phyloP scores from a whole-genome alignment of 2,329 filamentous ascomycete genomes.

The Leptographium wingfieldii region DNA sequence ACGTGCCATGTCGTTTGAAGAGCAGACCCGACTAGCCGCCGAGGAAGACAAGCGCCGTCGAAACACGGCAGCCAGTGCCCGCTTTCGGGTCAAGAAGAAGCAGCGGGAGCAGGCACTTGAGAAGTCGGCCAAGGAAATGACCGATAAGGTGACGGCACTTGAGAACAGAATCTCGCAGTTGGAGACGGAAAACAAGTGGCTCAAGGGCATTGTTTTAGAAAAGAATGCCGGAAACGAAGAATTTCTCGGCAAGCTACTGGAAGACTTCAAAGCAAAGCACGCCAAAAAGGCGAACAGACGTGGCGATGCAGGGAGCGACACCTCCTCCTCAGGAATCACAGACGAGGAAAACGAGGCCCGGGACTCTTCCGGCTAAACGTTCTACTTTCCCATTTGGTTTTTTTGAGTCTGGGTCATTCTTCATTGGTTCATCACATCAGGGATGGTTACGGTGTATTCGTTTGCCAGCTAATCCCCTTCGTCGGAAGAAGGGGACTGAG shows the following conservation, averaged over 20 bases:
- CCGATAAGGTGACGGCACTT: slow-evolving; percentile 61
- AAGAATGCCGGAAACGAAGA: slow-evolving; percentile 56
- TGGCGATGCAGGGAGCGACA: slow-evolving; percentile 15
- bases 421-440: no score
- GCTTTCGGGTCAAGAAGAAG: slow-evolving; percentile 94
- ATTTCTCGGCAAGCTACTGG: slow-evolving; percentile 36
- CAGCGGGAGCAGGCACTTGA: slow-evolving; percentile 80
- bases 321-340: slow-evolving; percentile 14
- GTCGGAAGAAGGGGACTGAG: not conserved
- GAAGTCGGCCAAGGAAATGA: slow-evolving; percentile 69
- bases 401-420: not conserved
- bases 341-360: slow-evolving; percentile 16
- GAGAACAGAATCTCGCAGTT: slow-evolving; percentile 64
- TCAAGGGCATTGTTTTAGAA: slow-evolving; percentile 68
- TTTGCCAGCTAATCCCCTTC: not conserved
- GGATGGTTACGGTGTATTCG: not conserved
- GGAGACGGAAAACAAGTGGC: slow-evolving; percentile 74
- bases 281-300: not conserved
- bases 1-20: slow-evolving; percentile 48
- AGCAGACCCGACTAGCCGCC: slow-evolving; percentile 58
- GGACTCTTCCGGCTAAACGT: slow-evolving; percentile 13
- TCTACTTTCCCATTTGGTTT: not conserved
- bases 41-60: slow-evolving; percentile 84
- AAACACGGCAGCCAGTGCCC: slow-evolving; percentile 78
- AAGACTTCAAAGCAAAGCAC: slow-evolving; percentile 29